Percentiles rank a stretch among this genome's conserved stretches.
These are phyloP conservation scores for Kwoniella shivajii DNA, from an alignment of 1,284 basidiomycete species.

Conservation along the genomic window DNA sequence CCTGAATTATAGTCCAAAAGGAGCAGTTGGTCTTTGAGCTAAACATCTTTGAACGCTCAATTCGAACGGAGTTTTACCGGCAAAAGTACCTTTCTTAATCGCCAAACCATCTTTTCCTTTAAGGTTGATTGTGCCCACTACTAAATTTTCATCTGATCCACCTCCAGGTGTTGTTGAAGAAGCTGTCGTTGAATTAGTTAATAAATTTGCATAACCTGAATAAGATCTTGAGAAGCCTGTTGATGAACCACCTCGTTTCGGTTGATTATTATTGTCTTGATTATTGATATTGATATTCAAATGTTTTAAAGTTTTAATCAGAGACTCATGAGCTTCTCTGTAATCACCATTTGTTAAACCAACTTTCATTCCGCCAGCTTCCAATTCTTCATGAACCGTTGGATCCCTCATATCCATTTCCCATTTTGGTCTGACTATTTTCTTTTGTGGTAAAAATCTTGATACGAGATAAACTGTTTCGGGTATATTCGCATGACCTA, in stretches of 20 bases:
- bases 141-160: constrained; percentile 3
- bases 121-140: constrained; percentile 3
- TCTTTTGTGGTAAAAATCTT: constrained; percentile 40
- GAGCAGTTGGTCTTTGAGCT: constrained; percentile 47
- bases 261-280: background rate
- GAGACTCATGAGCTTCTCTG: constrained; percentile 43
- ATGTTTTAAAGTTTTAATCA: constrained; percentile 37
- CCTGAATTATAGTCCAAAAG: too few relatives aligned
- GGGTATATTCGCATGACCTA: constrained; percentile 38
- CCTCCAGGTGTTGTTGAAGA: background rate
- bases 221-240: background rate
- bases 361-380: constrained; percentile 13
- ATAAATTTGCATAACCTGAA: background rate
- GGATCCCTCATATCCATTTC: constrained; percentile 22
- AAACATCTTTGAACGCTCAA: constrained; percentile 42
- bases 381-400: constrained; percentile 2
- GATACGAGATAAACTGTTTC: constrained; percentile 45
- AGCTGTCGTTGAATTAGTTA: background rate
- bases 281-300: constrained; percentile 14
- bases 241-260: background rate
- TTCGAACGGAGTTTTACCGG: constrained; percentile 46
- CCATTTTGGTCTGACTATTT: constrained; percentile 30
- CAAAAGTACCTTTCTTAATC: constrained; percentile 28
- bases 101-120: constrained; percentile 14
- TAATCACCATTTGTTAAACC: constrained; percentile 48